phyloP scores from a whole-genome alignment of 1,284 basidiomycete species.

The Ganoderma lingzhi region DNA sequence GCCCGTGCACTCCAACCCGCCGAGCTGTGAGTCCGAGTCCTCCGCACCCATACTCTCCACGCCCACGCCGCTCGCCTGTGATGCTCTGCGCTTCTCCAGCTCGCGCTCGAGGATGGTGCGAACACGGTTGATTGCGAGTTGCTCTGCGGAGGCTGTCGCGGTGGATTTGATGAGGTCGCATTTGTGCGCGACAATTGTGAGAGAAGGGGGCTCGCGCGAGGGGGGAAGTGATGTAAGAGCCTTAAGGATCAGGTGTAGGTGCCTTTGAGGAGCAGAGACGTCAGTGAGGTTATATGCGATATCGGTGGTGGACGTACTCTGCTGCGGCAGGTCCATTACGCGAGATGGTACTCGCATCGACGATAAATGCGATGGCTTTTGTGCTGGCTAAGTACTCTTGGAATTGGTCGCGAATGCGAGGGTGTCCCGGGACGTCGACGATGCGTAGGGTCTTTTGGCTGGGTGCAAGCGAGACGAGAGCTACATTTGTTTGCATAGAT shows the following conservation, averaged over 20 bases:
- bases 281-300: neutral
- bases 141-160: conserved; percentile 51
- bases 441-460: conserved; percentile 54
- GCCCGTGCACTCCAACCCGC: conserved; percentile 41
- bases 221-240: conserved; percentile 76
- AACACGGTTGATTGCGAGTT: conserved; percentile 72
- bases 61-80: conserved; percentile 68
- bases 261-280: conserved; percentile 48
- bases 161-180: conserved; percentile 68
- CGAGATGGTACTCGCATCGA: conserved; percentile 78
- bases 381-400: conserved; percentile 66
- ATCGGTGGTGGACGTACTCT: conserved; percentile 60
- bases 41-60: conserved; percentile 70
- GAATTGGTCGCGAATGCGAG: conserved; percentile 77
- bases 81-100: conserved; percentile 73
- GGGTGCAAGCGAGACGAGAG: conserved; percentile 51
- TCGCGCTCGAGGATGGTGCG: conserved; percentile 81
- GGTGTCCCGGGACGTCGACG: conserved; percentile 82
- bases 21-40: conserved; percentile 40
- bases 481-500: conserved; percentile 75
- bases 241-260: conserved; percentile 75
- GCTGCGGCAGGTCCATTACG: conserved; percentile 76
- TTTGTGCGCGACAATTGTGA: conserved; percentile 80
- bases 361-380: conserved; percentile 75
- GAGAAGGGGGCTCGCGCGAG: conserved; percentile 62